phyloP scores from a whole-genome alignment of 345 rosid species.

The Salix udensis region DNA sequence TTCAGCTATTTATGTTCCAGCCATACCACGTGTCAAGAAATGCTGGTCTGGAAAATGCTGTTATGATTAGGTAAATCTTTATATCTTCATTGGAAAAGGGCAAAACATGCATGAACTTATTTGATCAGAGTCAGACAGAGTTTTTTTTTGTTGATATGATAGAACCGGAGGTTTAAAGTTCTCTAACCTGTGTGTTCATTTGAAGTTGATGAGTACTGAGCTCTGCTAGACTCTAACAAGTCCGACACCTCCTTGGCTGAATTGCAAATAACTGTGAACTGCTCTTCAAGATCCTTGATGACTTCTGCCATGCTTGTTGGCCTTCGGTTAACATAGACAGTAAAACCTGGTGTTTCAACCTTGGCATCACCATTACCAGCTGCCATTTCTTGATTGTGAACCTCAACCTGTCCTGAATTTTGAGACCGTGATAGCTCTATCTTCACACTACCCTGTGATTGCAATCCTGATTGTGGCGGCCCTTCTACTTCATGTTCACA shows the following conservation, averaged over 20 bases:
- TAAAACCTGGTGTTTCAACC: constrained; percentile 72
- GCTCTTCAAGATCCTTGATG: constrained; percentile 82
- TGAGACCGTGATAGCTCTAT: constrained; percentile 49
- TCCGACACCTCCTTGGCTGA: constrained; percentile 77
- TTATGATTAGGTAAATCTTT: too few relatives aligned
- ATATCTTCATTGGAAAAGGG: too few relatives aligned
- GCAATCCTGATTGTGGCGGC: constrained; percentile 22
- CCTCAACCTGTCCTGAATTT: constrained; percentile 48
- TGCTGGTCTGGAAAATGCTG: background rate
- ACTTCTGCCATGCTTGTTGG: constrained; percentile 97
- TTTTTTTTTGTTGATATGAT: too few relatives aligned
- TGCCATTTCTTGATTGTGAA: constrained; percentile 49
- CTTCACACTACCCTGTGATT: constrained; percentile 38
- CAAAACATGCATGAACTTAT: too few relatives aligned
- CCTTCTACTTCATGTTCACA: constrained; percentile 32
- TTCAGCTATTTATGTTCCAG: background rate
- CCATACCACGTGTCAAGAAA: background rate
- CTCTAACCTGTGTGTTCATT: constrained; percentile 69
- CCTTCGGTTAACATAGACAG: constrained; percentile 81
- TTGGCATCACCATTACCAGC: constrained; percentile 36
- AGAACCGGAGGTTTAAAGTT: background rate
- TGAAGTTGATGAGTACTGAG: constrained; percentile 51
- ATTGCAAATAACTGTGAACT: constrained; percentile 54
- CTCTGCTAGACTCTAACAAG: constrained; percentile 71
- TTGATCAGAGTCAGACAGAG: background rate